phyloP scores from a whole-genome alignment of 108 stramenopile genomes.

The Skeletonema potamos region DNA sequence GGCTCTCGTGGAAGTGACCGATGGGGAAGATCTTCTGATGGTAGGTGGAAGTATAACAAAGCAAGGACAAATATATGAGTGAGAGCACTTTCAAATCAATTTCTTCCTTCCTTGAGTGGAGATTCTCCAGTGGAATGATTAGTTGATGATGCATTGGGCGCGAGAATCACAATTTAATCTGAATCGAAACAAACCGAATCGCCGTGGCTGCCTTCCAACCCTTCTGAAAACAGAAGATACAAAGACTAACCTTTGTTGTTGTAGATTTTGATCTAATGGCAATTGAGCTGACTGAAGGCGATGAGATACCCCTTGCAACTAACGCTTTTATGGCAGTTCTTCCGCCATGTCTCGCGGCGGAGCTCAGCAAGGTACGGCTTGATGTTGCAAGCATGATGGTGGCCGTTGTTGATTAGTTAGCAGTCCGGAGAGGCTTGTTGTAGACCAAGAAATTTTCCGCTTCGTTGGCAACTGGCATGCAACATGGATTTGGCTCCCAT shows the following conservation, averaged over 20 bases:
- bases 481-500: too few relatives aligned
- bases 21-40: conserved; percentile 12
- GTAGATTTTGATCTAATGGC: not conserved
- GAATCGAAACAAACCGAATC: too few relatives aligned
- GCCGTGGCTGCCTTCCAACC: not conserved
- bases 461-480: too few relatives aligned
- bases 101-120: not conserved
- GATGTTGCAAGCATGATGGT: conserved; percentile 41
- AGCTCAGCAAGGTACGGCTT: conserved; percentile 44
- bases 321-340: conserved; percentile 43
- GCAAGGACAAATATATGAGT: not conserved
- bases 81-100: not conserved
- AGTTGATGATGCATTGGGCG: not conserved
- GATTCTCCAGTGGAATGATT: not conserved
- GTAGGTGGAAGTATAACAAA: not conserved
- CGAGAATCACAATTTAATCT: too few relatives aligned
- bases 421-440: not conserved
- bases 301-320: conserved; percentile 28
- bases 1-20: conserved; percentile 12
- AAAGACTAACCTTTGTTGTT: not conserved
- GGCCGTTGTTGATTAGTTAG: not conserved
- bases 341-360: conserved; percentile 45
- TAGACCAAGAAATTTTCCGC: too few relatives aligned
- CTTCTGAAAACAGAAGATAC: not conserved
- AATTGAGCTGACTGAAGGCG: not conserved